A percentile compares a stretch with the other conserved stretches of the same genome.
Conservation (phyloP, 768 basidiomycete species). For the Lactifluus echinatus region DNA sequence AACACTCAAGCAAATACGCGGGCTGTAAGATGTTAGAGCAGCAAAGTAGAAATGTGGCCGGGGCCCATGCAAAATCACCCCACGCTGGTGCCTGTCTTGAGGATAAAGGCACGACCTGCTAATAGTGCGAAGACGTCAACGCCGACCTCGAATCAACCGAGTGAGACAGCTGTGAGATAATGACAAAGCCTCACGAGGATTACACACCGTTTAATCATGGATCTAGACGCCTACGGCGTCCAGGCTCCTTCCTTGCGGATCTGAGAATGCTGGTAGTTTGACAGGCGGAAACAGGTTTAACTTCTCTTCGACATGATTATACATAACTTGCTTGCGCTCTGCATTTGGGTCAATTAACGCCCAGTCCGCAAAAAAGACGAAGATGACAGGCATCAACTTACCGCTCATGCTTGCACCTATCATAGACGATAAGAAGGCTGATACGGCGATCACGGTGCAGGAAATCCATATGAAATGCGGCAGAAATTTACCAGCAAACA, state of each 20-base stretch:
- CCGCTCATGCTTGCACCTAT: background rate
- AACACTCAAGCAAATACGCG: no score
- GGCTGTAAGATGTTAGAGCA: no score
- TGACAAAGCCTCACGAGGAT: no score
- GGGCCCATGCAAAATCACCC: no score
- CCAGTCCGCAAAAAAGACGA: background rate
- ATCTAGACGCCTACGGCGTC: background rate
- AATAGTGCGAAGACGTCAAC: no score
- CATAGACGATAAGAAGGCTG: background rate
- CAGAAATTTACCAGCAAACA: conserved; percentile 6
- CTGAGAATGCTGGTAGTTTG: background rate
- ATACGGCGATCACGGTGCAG: background rate
- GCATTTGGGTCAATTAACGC: background rate
- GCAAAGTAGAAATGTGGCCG: no score
- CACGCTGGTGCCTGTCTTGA: no score
- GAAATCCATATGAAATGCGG: conserved; percentile 6
- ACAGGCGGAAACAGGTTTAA: conserved; percentile 4
- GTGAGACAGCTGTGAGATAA: no score
- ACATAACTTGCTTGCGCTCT: conserved; percentile 5
- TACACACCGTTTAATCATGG: no score
- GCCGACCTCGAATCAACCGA: no score
- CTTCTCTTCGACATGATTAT: background rate
- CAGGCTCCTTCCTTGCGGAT: background rate
- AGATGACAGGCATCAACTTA: background rate
- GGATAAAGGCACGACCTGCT: no score